Conservation (phyloP, 2,329 filamentous ascomycete species). For the Didymella lethalis region DNA sequence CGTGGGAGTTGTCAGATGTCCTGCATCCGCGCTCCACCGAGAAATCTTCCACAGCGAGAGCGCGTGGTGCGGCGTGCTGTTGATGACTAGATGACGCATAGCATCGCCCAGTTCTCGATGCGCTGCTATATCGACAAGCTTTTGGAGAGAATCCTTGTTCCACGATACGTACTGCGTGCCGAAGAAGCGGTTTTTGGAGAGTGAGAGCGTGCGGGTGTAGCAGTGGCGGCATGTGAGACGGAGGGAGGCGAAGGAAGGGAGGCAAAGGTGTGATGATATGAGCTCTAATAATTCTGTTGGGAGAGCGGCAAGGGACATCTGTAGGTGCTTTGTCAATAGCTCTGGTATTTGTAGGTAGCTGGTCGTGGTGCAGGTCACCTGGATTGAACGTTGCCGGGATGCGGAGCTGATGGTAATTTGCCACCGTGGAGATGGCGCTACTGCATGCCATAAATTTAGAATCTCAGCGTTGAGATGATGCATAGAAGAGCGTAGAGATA, state of each 20-base stretch:
- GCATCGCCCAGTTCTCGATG: neutral
- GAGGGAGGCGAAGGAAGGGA: neutral
- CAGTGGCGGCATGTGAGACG: conserved; percentile 2
- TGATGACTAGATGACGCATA: conserved; percentile 34
- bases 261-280: neutral
- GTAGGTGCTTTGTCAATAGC: neutral
- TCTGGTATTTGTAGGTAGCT: neutral
- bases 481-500: neutral
- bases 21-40: conserved; percentile 21
- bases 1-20: neutral
- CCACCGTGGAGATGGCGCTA: conserved; percentile 16
- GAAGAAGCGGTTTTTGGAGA: conserved; percentile 12
- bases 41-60: conserved; percentile 35
- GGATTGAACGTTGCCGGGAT: conserved; percentile 24
- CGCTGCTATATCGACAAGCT: neutral
- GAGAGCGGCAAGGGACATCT: neutral
- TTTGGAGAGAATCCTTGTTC: neutral
- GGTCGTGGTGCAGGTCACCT: neutral
- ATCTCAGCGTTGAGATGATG: neutral
- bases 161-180: conserved; percentile 2
- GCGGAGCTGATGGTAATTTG: conserved; percentile 22
- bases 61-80: conserved; percentile 38
- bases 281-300: conserved; percentile 5
- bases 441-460: neutral
- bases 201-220: neutral